Conservation (phyloP, 371 early-diverging fungal species). For the Apophysomyces trapeziformis region DNA sequence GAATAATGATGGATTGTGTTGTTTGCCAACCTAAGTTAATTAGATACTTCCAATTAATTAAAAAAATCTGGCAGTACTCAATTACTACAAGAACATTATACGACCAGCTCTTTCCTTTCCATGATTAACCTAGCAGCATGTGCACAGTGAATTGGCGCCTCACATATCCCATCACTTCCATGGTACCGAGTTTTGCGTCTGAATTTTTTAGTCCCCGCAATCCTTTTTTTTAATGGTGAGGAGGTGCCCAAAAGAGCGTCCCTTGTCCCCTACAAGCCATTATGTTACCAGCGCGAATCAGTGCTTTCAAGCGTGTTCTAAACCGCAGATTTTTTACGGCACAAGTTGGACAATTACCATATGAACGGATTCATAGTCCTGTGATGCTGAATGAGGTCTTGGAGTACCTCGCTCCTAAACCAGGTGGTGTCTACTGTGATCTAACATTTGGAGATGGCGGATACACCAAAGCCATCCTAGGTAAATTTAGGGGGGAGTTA, state of each 20-base stretch:
- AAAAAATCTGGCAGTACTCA: too few species aligned
- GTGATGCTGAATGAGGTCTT: slow-evolving; percentile 45
- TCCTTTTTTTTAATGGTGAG: too few species aligned
- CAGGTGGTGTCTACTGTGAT: slow-evolving; percentile 56
- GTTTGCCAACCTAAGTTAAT: too few species aligned
- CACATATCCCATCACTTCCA: neutral
- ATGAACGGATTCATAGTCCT: slow-evolving; percentile 38
- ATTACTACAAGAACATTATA: too few species aligned
- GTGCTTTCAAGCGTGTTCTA: neutral
- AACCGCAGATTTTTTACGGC: neutral
- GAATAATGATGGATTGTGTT: too few species aligned
- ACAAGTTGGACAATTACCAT: slow-evolving; percentile 20
- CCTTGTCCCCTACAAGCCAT: neutral
- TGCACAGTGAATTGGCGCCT: neutral
- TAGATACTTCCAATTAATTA: too few species aligned
- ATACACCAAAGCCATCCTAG: slow-evolving; percentile 67
- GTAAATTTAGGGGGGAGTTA: slow-evolving; percentile 16
- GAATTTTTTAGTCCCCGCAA: neutral
- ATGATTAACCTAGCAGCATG: too few species aligned
- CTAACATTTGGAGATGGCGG: slow-evolving; percentile 81
- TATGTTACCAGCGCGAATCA: neutral
- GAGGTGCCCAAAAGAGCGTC: too few species aligned
- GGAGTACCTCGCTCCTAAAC: slow-evolving; percentile 31
- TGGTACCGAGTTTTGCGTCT: neutral
- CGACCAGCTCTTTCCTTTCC: too few species aligned